A percentile compares a stretch with the other conserved stretches of the same genome.
Evolutionary conservation across 2,329 filamentous ascomycete species (phyloP).

Genomic region (Fusarium sp.): DNA sequence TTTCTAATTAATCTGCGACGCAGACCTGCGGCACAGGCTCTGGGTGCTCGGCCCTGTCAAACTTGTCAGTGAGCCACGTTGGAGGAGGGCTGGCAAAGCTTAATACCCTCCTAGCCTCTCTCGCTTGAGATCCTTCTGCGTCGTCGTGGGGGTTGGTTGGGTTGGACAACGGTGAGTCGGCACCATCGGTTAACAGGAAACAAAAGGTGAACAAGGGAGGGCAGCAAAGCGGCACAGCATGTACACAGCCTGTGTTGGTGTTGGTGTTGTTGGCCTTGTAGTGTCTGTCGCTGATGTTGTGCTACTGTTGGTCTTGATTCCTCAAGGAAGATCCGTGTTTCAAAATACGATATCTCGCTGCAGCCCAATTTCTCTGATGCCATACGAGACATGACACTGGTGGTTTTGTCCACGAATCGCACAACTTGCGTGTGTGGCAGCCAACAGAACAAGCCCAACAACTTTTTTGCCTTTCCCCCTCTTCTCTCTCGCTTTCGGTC

Average conservation of each 20-base stretch:
- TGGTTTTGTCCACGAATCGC: not conserved
- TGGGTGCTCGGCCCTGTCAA: constrained; percentile 6
- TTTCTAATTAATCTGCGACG: constrained; percentile 19
- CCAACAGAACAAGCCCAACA: not conserved
- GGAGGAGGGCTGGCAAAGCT: constrained; percentile 2
- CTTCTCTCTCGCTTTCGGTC: constrained; percentile 11
- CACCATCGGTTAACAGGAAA: not conserved
- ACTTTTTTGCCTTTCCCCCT: not conserved
- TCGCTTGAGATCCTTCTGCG: not conserved
- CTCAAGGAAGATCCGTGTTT: constrained; percentile 11
- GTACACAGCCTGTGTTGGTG: not conserved
- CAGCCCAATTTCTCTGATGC: not conserved
- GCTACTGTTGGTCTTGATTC: not conserved
- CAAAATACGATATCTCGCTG: constrained; percentile 2
- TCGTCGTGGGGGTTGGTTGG: constrained; percentile 1
- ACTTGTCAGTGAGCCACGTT: not conserved
- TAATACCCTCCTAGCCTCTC: not conserved
- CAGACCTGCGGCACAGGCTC: constrained; percentile 23
- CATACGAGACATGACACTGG: not conserved
- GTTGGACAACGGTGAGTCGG: not conserved
- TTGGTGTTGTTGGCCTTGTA: not conserved
- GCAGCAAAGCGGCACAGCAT: not conserved
- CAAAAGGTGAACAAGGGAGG: not conserved
- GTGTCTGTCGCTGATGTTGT: not conserved
- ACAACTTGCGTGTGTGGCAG: not conserved